Conservation (phyloP, 257 asterid genomes). For the Echites panduratus region DNA sequence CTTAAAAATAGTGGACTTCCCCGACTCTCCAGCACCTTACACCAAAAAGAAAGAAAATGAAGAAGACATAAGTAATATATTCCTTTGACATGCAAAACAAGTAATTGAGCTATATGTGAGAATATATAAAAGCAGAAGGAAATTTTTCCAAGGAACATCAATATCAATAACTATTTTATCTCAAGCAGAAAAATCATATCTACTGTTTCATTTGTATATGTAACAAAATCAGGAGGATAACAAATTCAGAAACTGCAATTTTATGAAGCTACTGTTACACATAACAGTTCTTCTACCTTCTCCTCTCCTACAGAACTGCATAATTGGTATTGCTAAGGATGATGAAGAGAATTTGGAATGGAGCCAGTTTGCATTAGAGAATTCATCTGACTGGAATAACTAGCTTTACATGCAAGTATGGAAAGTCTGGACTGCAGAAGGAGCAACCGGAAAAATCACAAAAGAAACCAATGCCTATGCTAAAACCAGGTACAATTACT, state of each 20-base stretch:
- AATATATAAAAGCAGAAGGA: not conserved
- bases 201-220: not conserved
- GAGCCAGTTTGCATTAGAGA: not conserved
- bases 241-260: not conserved
- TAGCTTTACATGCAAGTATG: not conserved
- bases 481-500: no score
- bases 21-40: conserved; percentile 95
- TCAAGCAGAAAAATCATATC: conserved; percentile 1
- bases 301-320: not conserved
- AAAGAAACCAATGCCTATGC: not conserved
- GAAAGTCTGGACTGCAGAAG: not conserved
- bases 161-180: not conserved
- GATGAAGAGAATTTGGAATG: not conserved
- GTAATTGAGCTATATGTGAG: not conserved
- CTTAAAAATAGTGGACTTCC: conserved; percentile 98
- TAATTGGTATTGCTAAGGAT: not conserved
- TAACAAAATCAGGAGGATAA: no score
- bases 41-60: conserved; percentile 11
- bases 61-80: conserved; percentile 5
- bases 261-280: not conserved
- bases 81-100: not conserved
- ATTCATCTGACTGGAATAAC: not conserved
- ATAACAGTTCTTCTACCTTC: no score
- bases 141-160: not conserved
- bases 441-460: not conserved